Evolutionary conservation across 345 rosid genomes (phyloP).

Genomic region (Acer negundo): DNA sequence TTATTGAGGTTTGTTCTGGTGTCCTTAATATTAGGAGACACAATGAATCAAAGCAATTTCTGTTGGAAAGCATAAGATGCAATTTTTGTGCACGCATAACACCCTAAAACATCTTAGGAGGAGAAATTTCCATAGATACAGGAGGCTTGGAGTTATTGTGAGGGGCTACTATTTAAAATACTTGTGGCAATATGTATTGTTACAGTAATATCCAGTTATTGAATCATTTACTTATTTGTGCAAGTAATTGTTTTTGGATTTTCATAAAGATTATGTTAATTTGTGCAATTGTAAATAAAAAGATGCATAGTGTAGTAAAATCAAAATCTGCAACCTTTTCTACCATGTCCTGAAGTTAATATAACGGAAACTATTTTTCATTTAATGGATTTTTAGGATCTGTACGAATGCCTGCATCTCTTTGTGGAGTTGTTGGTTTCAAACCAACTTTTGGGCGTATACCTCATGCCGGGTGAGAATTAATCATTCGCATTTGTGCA

Average conservation of each 20-base stretch:
- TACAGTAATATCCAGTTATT: background rate
- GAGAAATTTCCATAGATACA: background rate
- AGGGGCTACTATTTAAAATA: background rate
- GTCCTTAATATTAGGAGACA: background rate
- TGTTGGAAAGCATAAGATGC: background rate
- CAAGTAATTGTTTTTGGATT: background rate
- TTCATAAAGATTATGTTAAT: no score
- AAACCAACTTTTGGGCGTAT: constrained; percentile 73
- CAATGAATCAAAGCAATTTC: background rate
- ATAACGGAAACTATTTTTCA: background rate
- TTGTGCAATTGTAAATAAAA: background rate
- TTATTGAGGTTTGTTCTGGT: background rate
- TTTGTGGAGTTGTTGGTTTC: constrained; percentile 74
- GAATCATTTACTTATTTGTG: background rate
- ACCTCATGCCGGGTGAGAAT: constrained; percentile 59
- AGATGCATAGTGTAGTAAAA: background rate
- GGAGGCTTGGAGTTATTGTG: background rate
- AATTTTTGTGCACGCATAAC: background rate
- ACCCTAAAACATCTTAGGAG: background rate
- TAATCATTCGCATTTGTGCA: no score
- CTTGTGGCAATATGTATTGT: background rate
- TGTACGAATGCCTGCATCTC: constrained; percentile 76
- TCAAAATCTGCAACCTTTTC: background rate
- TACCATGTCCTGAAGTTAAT: background rate
- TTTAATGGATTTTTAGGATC: constrained; percentile 46